Base-by-base conservation (phyloP, 2,329 filamentous ascomycete species). In the Truncatella angustata region DNA sequence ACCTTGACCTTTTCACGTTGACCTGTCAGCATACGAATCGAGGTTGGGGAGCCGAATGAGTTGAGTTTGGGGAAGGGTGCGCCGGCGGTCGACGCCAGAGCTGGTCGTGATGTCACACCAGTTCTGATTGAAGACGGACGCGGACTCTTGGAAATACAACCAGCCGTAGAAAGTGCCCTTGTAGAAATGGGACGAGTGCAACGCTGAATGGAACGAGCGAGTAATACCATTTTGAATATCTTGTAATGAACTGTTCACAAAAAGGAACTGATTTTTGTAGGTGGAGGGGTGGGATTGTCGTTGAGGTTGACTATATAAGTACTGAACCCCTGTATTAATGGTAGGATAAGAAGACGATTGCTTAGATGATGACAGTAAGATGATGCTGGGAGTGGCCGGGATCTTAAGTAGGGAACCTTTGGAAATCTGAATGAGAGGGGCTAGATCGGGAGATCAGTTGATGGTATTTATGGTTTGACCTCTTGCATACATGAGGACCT, bases 1-100 rank as follows among this genome's bases (percentile, higher is more conserved):
- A 97, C 90, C 80, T 97, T 97, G 79, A 92, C 92, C 91, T 97
- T 71, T 74, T 74, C 69, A 69, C 67, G 70, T 63, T 62, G 58
- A 56, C 71, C 72, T 64, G 77, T 80, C 67, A 80, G 77, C 73
- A 73, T 82, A 76, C 83, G 82, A 63, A 78, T 78, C 60, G 85
- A 78, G 68, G 81, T 80, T 69, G 61, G 77, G 40, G 53, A 53
- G 43, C 46, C 56, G 51, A 56, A 59, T 24, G 58, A 50, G 46
- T 28, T 34, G 44, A 35, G 45, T 34, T n/a, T 16, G n/a, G 45
- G 45, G 36, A 76, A 52, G 77, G 74, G 62, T 77, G 73, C 63
- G 79, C 79, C 58, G 80, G 79, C 61, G 52, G 55, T 60, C 28
- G 57, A 57, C 50, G 55, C 51, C 49, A 52, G 42, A 45, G 58